Base-by-base conservation (phyloP, 345 rosid species). In the Salix brachista region DNA sequence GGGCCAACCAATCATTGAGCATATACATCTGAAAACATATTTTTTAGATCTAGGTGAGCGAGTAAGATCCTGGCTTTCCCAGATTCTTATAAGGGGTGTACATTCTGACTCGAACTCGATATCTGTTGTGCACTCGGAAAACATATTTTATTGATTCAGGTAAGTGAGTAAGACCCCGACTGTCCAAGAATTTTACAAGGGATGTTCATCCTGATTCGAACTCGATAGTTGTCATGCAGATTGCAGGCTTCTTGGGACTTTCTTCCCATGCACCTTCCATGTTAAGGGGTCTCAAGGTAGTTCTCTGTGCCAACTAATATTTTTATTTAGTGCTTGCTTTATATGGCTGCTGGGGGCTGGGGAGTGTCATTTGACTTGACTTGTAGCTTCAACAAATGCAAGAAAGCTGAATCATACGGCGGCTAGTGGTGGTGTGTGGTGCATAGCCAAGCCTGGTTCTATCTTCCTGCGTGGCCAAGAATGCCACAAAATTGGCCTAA, bases 161-260 rank as follows among this genome's bases (percentile, higher is more conserved):
- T 32, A 4, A 32, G 1, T 5, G 0, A 32, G 5, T 32, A 32
- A 4, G 34, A 32, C 0, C 0, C 5, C 0, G 34, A 1, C 0
- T 32, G 34, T 32, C 1, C 34, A 0, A 32, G 0, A 32, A 4
- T 32, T 4, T 32, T 32, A 32, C 5, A 32, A 4, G 5, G 34
- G 0, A 4, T 4, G 0, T 0, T 0, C 0, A 32, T 32, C 0
- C 5, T 32, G 5, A 32, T 32, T 32, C 5, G 1, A 32, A 32
- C 5, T 32, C 5, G 34, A 32, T 32, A 4, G n/a, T n/a, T n/a
- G n/a, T n/a, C n/a, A n/a, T 0, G 34, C 0, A 32, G 0, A 32
- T 32, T 4, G 0, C 34, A 32, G 4, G 5, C 0, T 32, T 32
- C 34, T 3, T 0, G 34, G 5, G 34, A 32, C 34, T 32, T 32